Evolutionary conservation across 306 rosid species (phyloP), one percentile per base, ranked within the genome.

Genomic region (Prunus kanzakura): DNA sequence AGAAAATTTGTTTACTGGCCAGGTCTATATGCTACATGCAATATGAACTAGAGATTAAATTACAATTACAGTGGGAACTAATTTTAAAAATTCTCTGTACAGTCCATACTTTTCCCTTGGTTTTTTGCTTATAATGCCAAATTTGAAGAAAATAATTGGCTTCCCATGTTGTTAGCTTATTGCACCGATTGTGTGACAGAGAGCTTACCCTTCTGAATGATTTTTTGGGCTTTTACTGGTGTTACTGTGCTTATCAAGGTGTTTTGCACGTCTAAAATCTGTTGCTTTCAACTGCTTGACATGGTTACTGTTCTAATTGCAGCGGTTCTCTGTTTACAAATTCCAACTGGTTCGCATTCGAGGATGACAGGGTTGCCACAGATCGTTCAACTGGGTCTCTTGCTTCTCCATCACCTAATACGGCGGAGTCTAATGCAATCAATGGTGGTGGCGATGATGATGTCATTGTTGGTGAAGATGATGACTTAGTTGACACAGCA

Each of bases 331-430:
- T 93, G 64, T 96, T 92, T 82, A 96, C 97, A 52, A 96, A 96
- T 88, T 96, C 99, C 82, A 89, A 96, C 86, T 92, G 99, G 99
- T 93, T 96, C 75, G 98, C 98, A 60, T 96, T 92, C 8, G 98
- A 91, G 86, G 97, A 95, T 22, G 97, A 88, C 57, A 81, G 75
- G 69, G 86, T 72, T 72, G 80, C 89, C 69, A 84, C 89, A 80
- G 97, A 96, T 62, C 90, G 87, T 51, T 85, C 97, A 78, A 86
- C 87, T 41, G 93, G 88, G 64, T 83, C 89, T 51, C 86, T 84
- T 56, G 83, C 90, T 76, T 91, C 98, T 78, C 89, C 97, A 18
- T 88, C 97, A 3, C 92, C 96, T 43, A 84, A 72, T 83, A 87
- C 85, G 8, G 91, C 77, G 80, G 98, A 81, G 70, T 72, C 84